Evolutionary conservation across 768 basidiomycete species (phyloP), one percentile per base, ranked within the genome.

Genomic region (Trametes maxima): DNA sequence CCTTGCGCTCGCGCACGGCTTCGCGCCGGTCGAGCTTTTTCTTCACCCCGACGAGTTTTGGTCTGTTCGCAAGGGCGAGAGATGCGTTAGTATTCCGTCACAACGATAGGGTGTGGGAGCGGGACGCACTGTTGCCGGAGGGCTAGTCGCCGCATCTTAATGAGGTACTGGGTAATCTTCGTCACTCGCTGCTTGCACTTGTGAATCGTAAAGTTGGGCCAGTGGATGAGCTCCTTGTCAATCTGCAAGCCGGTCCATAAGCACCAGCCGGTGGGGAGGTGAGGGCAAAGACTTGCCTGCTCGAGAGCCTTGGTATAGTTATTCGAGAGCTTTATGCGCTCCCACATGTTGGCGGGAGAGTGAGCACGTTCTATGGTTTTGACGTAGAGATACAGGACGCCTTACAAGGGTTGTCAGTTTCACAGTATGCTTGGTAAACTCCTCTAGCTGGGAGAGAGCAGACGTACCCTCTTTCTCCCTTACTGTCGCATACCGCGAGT

Each of bases 151-250:
- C 96, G 85, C 95, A 98, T 97, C 80, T 97, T 95, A 75, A 98
- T 98, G 65, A 99, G 85, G 72, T 98, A 98, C 73, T 99, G 97
- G 0, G 96, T 98, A 68, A 99, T 98, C 79, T 98, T 99, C 12
- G 97, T 99, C 33, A 98, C 83, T 46, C 97, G 87, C 77, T 99
- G 97, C 81, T 99, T 99, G 85, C 97, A 98, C 78, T 98, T 98
- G 80, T 98, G 97, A 55, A 95, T 90, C 35, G 87, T 87, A 74
- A 96, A 98, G 69, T 95, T 95, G 4, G 97, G 96, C 97, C 97
- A 98, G 73, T 98, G 94, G n/a, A 94, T 83, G 62, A 98, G 83
- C 71, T 98, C 94, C 54, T 81, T 83, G 79, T 98, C 97, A 70
- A 99, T 96, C 95, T 98, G 51, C 5, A 43, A 13, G 19, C 37